These are phyloP conservation scores for Alternaria sp. DNA, from an alignment of 2,329 filamentous ascomycete species.

Conservation along the genomic window DNA sequence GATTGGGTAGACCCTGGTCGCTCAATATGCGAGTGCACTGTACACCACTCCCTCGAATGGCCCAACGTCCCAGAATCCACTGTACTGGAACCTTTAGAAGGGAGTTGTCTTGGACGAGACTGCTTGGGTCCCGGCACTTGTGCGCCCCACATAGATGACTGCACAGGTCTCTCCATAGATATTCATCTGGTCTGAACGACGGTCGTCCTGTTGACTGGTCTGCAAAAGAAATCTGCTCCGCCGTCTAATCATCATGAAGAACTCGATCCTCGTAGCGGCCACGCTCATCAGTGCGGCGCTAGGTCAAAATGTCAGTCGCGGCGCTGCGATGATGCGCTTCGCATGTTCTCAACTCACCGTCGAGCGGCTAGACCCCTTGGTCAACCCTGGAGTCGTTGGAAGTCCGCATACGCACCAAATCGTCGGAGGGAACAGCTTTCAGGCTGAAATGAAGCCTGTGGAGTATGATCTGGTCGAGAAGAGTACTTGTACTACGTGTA, in stretches of 20 bases:
- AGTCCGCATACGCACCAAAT: conserved; percentile 41
- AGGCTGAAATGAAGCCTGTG: conserved; percentile 31
- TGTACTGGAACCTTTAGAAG: not conserved
- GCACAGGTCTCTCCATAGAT: not conserved
- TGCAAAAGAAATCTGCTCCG: not conserved
- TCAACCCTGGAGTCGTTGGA: conserved; percentile 34
- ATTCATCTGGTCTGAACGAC: not conserved
- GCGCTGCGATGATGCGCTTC: conserved; percentile 27
- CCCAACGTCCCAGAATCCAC: not conserved
- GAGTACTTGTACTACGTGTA: conserved; percentile 39
- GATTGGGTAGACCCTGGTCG: conserved; percentile 3
- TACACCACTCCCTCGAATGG: not conserved
- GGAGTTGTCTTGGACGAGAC: not conserved
- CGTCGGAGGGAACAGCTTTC: conserved; percentile 36
- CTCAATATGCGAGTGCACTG: conserved; percentile 5
- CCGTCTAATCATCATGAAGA: not conserved
- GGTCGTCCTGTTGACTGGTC: not conserved
- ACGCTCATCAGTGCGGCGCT: not conserved
- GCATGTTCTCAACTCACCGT: conserved; percentile 39
- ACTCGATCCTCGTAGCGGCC: not conserved
- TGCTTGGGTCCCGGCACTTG: not conserved
- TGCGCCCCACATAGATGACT: not conserved
- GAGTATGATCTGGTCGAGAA: conserved; percentile 30
- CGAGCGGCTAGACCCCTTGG: conserved; percentile 36
- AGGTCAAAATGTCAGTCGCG: conserved; percentile 8